Conservation (phyloP, 805 yeast species). For the Metschnikowia shivogae region DNA sequence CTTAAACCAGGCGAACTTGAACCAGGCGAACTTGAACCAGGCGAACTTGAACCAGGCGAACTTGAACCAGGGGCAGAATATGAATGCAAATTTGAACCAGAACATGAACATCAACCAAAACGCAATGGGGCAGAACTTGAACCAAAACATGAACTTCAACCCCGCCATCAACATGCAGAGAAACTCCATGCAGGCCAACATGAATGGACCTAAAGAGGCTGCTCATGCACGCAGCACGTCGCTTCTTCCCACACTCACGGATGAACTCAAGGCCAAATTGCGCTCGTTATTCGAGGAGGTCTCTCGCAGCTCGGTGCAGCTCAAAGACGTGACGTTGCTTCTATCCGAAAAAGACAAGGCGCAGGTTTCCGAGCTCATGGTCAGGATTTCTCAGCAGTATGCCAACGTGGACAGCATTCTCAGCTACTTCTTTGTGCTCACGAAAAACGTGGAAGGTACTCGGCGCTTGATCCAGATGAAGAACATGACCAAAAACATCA, state of each 20-base stretch:
- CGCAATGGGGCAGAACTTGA: not conserved
- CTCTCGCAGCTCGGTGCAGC: conserved; percentile 56
- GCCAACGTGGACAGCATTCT: conserved; percentile 70
- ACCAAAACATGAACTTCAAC: not conserved
- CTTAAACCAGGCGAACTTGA: not conserved
- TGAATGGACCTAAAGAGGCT: not conserved
- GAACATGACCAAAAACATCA: conserved; percentile 70
- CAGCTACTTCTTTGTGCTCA: conserved; percentile 72
- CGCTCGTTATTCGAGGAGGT: conserved; percentile 67
- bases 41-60: not conserved
- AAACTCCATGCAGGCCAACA: not conserved
- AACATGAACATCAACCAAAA: conserved; percentile 1
- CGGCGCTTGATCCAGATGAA: conserved; percentile 74
- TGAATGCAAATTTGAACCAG: not conserved
- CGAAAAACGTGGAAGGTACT: conserved; percentile 72
- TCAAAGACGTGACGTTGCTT: conserved; percentile 61
- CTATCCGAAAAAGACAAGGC: conserved; percentile 63
- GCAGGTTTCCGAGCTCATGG: conserved; percentile 51
- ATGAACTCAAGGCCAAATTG: conserved; percentile 59
- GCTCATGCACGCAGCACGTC: conserved; percentile 1
- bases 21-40: not conserved
- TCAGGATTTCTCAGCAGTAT: conserved; percentile 54
- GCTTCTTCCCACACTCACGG: conserved; percentile 41
- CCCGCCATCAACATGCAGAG: not conserved
- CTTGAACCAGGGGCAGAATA: not conserved